phyloP scores from a whole-genome alignment of 345 rosid species.

The Murraya paniculata region DNA sequence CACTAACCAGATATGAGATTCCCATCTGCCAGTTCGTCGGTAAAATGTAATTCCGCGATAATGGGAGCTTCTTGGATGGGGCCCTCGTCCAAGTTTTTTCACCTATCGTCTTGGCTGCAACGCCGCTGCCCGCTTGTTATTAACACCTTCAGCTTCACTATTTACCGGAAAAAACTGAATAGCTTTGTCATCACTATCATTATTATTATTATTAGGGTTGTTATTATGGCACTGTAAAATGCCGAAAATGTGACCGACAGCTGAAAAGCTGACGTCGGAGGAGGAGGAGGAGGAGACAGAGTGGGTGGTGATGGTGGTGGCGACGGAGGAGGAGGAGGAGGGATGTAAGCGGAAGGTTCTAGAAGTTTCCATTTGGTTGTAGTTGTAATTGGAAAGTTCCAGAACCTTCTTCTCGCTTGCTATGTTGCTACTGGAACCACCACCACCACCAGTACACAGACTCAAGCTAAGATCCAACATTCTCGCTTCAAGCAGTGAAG shows the following conservation, averaged over 20 bases:
- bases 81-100: constrained; percentile 76
- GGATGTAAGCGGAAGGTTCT: constrained; percentile 26
- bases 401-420: constrained; percentile 5
- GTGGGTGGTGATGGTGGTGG: constrained; percentile 28
- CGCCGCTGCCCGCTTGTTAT: too few species aligned
- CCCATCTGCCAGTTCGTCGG: constrained; percentile 50
- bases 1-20: constrained; percentile 71
- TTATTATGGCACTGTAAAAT: constrained; percentile 16
- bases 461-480: constrained; percentile 59
- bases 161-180: constrained; percentile 3
- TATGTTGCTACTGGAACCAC: too few species aligned
- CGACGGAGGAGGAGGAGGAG: constrained; percentile 30
- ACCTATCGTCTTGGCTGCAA: constrained; percentile 22
- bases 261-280: not conserved
- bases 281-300: constrained; percentile 36
- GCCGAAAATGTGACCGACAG: constrained; percentile 28
- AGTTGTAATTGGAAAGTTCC: constrained; percentile 9
- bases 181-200: not conserved
- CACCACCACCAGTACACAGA: not conserved
- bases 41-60: constrained; percentile 80
- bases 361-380: constrained; percentile 31
- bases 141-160: constrained; percentile 1
- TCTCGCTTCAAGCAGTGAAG: too few species aligned
- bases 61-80: constrained; percentile 76
- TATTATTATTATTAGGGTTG: too few species aligned